A percentile compares a stretch with the other conserved stretches of the same genome.
These are phyloP conservation scores for Tolypocladium ophioglossoides DNA, from an alignment of 2,329 filamentous ascomycete species.

Conservation along the genomic window DNA sequence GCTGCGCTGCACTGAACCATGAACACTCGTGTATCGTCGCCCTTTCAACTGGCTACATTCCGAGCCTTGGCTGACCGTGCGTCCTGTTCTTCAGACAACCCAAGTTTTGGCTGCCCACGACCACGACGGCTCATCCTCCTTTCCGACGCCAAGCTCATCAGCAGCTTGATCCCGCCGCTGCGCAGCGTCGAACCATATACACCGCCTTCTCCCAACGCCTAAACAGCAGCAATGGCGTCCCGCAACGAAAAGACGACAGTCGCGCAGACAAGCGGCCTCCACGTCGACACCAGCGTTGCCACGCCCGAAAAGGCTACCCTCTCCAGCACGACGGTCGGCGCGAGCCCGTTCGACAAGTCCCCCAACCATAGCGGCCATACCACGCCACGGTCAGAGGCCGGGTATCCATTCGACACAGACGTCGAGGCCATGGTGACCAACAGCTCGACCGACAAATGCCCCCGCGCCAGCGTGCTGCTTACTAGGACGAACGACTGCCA, in stretches of 20 bases:
- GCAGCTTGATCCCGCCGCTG: background rate
- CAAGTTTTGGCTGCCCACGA: background rate
- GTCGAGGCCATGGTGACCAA: constrained; percentile 41
- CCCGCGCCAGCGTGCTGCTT: constrained; percentile 14
- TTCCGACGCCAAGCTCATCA: background rate
- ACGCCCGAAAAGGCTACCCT: constrained; percentile 16
- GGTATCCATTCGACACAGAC: constrained; percentile 47
- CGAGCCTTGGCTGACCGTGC: background rate
- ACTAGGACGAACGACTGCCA: constrained; percentile 35
- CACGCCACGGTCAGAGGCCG: constrained; percentile 30
- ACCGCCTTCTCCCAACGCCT: background rate
- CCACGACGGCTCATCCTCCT: background rate
- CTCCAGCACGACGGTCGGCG: constrained; percentile 12
- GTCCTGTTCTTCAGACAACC: background rate
- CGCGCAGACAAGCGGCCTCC: background rate
- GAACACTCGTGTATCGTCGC: background rate
- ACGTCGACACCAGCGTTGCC: constrained; percentile 13
- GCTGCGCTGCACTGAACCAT: background rate
- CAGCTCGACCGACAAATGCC: constrained; percentile 21
- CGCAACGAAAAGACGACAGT: constrained; percentile 2
- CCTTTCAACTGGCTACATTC: background rate
- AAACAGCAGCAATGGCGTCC: background rate
- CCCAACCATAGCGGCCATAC: constrained; percentile 27
- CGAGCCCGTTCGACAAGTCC: constrained; percentile 11
- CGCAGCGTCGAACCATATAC: background rate